Conservation (phyloP, 1,284 basidiomycete genomes). For the Gymnopus androsaceus region DNA sequence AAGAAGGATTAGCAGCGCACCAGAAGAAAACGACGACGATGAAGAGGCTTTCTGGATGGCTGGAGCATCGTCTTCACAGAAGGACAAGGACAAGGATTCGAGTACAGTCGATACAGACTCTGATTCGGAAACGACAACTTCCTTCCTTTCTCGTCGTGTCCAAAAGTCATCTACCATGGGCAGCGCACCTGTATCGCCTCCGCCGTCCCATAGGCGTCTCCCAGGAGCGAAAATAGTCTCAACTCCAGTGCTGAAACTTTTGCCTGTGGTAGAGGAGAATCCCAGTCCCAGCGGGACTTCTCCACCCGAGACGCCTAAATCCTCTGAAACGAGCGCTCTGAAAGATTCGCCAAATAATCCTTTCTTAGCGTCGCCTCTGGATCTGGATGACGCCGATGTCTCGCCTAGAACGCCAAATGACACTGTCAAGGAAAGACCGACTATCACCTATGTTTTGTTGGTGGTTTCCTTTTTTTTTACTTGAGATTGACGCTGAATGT, state of each 20-base stretch:
- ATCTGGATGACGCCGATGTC: slow-evolving; percentile 18
- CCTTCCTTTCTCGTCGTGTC: slow-evolving; percentile 36
- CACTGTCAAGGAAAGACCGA: slow-evolving; percentile 45
- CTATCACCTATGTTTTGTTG: slow-evolving; percentile 59
- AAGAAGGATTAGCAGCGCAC: slow-evolving; percentile 29
- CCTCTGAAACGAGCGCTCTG: slow-evolving; percentile 17
- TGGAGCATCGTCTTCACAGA: too few relatives aligned
- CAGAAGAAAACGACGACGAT: too few relatives aligned
- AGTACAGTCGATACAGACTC: slow-evolving; percentile 4
- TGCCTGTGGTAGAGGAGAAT: slow-evolving; percentile 12
- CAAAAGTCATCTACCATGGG: slow-evolving; percentile 26
- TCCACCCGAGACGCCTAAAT: slow-evolving; percentile 34
- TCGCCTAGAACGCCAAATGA: slow-evolving; percentile 15
- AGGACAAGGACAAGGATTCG: background rate
- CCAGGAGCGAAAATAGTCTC: slow-evolving; percentile 12
- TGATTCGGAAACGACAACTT: slow-evolving; percentile 27
- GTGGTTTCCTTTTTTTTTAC: slow-evolving; percentile 21
- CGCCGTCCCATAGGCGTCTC: slow-evolving; percentile 42
- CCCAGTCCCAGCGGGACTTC: slow-evolving; percentile 16
- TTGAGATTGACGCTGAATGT: slow-evolving; percentile 7
- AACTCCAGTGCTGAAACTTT: slow-evolving; percentile 12
- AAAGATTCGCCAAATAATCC: slow-evolving; percentile 46
- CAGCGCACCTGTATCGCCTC: slow-evolving; percentile 41
- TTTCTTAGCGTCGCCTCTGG: slow-evolving; percentile 38
- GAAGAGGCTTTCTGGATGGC: slow-evolving; percentile 47